These are phyloP conservation scores for Coniella lustricola DNA, from an alignment of 2,329 filamentous ascomycete genomes.

Conservation along the genomic window DNA sequence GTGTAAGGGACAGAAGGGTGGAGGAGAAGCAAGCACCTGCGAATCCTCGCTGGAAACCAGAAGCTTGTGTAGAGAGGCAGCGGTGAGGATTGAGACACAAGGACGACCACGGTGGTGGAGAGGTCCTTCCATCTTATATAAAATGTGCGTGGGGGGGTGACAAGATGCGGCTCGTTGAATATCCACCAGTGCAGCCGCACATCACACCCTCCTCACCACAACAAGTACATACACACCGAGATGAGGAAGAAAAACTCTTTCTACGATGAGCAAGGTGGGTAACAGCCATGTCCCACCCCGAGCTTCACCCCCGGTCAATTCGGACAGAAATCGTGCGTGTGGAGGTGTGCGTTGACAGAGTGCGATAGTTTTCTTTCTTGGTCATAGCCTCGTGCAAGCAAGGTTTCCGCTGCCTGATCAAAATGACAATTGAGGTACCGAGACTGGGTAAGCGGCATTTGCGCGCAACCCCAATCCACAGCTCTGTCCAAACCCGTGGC, in stretches of 20 bases:
- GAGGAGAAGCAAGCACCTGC: neutral
- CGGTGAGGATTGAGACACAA: neutral
- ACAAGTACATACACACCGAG: neutral
- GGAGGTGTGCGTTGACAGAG: neutral
- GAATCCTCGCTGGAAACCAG: neutral
- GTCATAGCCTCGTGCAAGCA: neutral
- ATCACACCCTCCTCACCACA: neutral
- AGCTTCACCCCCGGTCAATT: neutral
- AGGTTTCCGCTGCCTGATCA: neutral
- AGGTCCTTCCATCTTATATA: slow-evolving; percentile 3
- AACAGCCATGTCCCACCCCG: neutral
- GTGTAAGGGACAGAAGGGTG: neutral
- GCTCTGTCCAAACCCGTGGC: neutral
- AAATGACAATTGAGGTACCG: neutral
- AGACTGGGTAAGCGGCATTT: neutral
- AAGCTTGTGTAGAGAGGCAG: slow-evolving; percentile 4
- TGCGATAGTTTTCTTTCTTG: too few species aligned
- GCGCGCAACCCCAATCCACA: neutral
- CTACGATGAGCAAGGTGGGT: neutral
- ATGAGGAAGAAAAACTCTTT: too few species aligned
- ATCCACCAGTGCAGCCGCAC: neutral
- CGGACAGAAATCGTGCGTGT: neutral
- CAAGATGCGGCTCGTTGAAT: neutral
- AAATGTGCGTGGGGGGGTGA: neutral
- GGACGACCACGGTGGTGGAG: neutral